Evolutionary conservation across 2,329 filamentous ascomycete genomes (phyloP).

Genomic region (Diaporthe vaccinii): DNA sequence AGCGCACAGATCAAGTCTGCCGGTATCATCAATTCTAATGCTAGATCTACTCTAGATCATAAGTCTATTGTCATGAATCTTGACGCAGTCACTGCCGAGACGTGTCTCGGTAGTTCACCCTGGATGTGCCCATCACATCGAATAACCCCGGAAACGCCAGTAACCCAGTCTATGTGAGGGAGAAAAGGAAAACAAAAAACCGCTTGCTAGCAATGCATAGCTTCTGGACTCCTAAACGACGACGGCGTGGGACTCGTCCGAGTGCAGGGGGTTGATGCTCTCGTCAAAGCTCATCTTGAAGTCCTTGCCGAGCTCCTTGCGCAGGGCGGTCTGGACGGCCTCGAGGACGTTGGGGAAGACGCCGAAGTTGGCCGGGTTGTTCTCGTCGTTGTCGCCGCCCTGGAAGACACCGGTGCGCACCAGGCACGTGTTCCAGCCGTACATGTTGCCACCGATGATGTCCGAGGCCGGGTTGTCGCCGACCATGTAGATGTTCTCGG

Average conservation of each 20-base stretch:
- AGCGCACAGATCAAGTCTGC: conserved; percentile 10
- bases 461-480: conserved; percentile 82
- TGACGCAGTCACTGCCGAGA: conserved; percentile 15
- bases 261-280: conserved; percentile 71
- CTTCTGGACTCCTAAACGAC: neutral
- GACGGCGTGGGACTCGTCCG: conserved; percentile 40
- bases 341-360: conserved; percentile 82
- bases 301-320: conserved; percentile 79
- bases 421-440: conserved; percentile 85
- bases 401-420: conserved; percentile 85
- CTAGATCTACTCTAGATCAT: neutral
- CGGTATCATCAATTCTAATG: conserved; percentile 25
- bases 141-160: conserved; percentile 17
- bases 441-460: conserved; percentile 83
- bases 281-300: conserved; percentile 82
- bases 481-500: conserved; percentile 81
- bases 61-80: conserved; percentile 13
- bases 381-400: conserved; percentile 80
- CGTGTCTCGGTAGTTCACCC: conserved; percentile 7
- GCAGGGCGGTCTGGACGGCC: conserved; percentile 76
- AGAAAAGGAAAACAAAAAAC: neutral
- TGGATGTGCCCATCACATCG: conserved; percentile 29
- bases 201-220: conserved; percentile 17
- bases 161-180: conserved; percentile 15
- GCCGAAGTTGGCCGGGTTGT: conserved; percentile 83